These are phyloP conservation scores for Chenopodium suecicum DNA, from an alignment of 148 eudicot species.

Conservation along the genomic window DNA sequence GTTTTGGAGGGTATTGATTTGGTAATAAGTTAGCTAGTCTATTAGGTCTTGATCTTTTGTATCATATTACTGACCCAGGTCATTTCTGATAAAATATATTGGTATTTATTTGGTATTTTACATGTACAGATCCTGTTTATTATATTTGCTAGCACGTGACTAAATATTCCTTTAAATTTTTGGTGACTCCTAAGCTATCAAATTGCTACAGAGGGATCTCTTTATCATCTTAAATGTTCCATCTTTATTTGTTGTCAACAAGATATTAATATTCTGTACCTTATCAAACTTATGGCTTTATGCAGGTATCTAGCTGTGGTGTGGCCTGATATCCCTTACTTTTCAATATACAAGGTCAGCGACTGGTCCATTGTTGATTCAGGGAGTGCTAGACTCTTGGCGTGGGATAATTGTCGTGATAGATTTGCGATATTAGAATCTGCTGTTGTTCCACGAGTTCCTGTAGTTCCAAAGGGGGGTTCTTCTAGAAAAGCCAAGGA, in stretches of 20 bases:
- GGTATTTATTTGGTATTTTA: too few relatives aligned
- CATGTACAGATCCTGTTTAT: not conserved
- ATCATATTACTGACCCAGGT: not conserved
- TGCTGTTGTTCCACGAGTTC: constrained; percentile 66
- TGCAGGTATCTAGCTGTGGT: constrained; percentile 89
- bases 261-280: not conserved
- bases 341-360: constrained; percentile 89
- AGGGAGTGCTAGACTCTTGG: constrained; percentile 92
- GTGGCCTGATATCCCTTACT: constrained; percentile 98
- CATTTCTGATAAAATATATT: not conserved
- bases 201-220: not conserved
- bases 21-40: not conserved
- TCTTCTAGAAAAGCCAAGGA: constrained; percentile 97
- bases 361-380: constrained; percentile 98
- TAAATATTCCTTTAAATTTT: not conserved
- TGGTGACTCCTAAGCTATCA: not conserved
- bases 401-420: constrained; percentile 97
- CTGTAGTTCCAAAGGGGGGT: constrained; percentile 78
- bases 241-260: not conserved
- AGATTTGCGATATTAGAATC: constrained; percentile 92
- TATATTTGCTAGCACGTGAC: not conserved
- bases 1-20: not conserved
- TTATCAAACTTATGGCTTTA: constrained; percentile 15
- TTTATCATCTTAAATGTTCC: not conserved
- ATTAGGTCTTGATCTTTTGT: not conserved